phyloP scores from a whole-genome alignment of 2,329 filamentous ascomycete species.

The Colletotrichum kahawae region DNA sequence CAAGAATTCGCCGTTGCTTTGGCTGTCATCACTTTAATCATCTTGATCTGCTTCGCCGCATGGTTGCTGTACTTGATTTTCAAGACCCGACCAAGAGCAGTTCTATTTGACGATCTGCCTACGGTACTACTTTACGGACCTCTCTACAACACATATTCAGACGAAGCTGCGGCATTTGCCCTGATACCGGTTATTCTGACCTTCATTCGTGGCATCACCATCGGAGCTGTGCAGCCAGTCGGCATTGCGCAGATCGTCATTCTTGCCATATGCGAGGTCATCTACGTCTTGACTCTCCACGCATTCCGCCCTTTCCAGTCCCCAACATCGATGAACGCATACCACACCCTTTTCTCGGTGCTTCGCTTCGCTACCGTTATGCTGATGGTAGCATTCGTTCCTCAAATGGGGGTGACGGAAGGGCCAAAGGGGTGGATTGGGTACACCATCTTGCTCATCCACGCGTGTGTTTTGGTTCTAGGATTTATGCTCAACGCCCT shows the following conservation, averaged over 20 bases:
- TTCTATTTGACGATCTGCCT: slow-evolving; percentile 90
- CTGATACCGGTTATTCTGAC: slow-evolving; percentile 86
- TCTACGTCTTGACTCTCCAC: slow-evolving; percentile 84
- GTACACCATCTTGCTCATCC: slow-evolving; percentile 86
- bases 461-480: slow-evolving; percentile 83
- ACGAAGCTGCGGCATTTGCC: slow-evolving; percentile 89
- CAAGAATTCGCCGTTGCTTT: slow-evolving; percentile 74
- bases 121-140: slow-evolving; percentile 91
- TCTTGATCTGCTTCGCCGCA: slow-evolving; percentile 73
- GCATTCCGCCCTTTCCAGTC: slow-evolving; percentile 90
- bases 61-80: slow-evolving; percentile 86
- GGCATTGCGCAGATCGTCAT: slow-evolving; percentile 93
- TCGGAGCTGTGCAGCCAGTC: slow-evolving; percentile 90
- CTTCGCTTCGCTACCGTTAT: slow-evolving; percentile 79
- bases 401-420: slow-evolving; percentile 79
- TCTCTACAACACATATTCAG: slow-evolving; percentile 96
- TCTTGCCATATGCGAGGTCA: slow-evolving; percentile 91
- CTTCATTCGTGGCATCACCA: slow-evolving; percentile 84
- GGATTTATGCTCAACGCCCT: slow-evolving; percentile 93
- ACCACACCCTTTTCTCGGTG: slow-evolving; percentile 83
- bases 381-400: slow-evolving; percentile 83
- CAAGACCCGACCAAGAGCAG: slow-evolving; percentile 79
- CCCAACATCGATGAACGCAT: slow-evolving; percentile 96
- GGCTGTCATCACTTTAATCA: slow-evolving; percentile 75
- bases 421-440: slow-evolving; percentile 92